These are phyloP conservation scores for Dorcoceras hygrometricum DNA, from an alignment of 257 asterid genomes.

Conservation along the genomic window DNA sequence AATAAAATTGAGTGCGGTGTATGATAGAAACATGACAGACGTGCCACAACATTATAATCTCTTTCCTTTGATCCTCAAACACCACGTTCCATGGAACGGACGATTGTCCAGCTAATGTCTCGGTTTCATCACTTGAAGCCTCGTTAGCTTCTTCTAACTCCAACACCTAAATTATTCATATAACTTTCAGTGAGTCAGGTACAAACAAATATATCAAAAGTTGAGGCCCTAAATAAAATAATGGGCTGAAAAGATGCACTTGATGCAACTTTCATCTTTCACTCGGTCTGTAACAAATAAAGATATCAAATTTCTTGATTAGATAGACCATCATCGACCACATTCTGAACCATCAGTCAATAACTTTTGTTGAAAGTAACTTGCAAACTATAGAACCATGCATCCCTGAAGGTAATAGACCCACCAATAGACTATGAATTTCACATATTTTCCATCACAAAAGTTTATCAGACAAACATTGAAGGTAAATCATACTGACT, in stretches of 20 bases:
- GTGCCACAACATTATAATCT: constrained; percentile 92
- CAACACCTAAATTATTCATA: constrained; percentile 53
- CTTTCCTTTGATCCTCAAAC: constrained; percentile 81
- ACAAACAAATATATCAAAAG: not conserved
- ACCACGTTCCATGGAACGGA: constrained; percentile 58
- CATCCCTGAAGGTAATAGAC: too few species aligned
- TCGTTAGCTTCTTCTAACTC: constrained; percentile 85
- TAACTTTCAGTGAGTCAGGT: not conserved
- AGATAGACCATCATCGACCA: too few species aligned
- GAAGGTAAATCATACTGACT: too few species aligned
- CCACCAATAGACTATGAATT: too few species aligned
- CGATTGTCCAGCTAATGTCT: constrained; percentile 37
- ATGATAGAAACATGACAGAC: constrained; percentile 85
- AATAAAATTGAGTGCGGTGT: constrained; percentile 84
- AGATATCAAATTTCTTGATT: too few species aligned
- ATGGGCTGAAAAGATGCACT: not conserved
- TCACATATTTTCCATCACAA: too few species aligned
- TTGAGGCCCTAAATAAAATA: not conserved
- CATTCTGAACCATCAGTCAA: too few species aligned
- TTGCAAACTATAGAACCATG: too few species aligned
- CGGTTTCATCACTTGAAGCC: constrained; percentile 56
- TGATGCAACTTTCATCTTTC: too few species aligned
- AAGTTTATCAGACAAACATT: too few species aligned
- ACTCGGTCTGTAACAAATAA: too few species aligned
- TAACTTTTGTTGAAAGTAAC: too few species aligned